Conservation (phyloP, 768 basidiomycete genomes). For the Mycena maculata region DNA sequence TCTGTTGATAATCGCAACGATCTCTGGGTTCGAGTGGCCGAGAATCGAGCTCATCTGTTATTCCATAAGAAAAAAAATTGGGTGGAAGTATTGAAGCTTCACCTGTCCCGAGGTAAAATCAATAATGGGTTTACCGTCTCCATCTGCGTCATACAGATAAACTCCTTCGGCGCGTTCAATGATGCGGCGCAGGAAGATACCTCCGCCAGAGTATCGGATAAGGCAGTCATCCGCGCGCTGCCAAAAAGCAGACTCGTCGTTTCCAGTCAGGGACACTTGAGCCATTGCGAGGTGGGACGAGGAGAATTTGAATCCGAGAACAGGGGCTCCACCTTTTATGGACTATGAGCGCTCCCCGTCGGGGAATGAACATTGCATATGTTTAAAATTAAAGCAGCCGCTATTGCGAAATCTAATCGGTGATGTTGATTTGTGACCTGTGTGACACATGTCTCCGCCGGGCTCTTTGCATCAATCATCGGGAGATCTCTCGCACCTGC, state of each 20-base stretch:
- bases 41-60: constrained; percentile 36
- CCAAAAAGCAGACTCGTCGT: constrained; percentile 32
- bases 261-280: not conserved
- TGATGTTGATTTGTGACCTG: not conserved
- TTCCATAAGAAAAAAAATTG: not conserved
- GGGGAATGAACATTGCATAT: constrained; percentile 16
- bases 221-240: constrained; percentile 32
- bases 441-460: too few relatives aligned
- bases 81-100: not conserved
- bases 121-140: constrained; percentile 32
- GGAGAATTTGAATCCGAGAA: constrained; percentile 5
- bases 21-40: constrained; percentile 36
- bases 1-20: constrained; percentile 28
- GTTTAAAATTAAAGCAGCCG: not conserved
- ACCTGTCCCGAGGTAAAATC: constrained; percentile 38
- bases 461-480: too few relatives aligned
- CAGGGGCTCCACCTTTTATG: constrained; percentile 25
- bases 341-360: not conserved
- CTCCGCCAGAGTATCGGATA: constrained; percentile 35
- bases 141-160: constrained; percentile 36
- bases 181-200: constrained; percentile 32
- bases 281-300: constrained; percentile 13
- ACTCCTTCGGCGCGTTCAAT: constrained; percentile 34
- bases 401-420: not conserved
- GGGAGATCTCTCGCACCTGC: not conserved